These are phyloP conservation scores for Nannochloropsis limnetica DNA, from an alignment of 352 stramenopile genomes.

Conservation along the genomic window DNA sequence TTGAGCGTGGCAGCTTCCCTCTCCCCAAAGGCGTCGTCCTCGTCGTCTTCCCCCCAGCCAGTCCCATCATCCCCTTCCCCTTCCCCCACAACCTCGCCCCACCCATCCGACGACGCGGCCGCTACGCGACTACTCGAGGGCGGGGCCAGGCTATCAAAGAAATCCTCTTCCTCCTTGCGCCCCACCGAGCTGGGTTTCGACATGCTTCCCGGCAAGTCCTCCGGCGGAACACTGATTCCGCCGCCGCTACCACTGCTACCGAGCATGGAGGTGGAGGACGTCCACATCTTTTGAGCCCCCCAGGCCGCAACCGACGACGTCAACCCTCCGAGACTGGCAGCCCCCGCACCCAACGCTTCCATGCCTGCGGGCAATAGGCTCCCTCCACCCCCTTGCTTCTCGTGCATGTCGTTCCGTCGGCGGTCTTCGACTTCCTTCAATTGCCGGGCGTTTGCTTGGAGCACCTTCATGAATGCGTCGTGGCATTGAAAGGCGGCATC, in stretches of 20 bases:
- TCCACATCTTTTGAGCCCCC: conserved; percentile 29
- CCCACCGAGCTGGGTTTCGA: neutral
- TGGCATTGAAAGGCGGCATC: conserved; percentile 47
- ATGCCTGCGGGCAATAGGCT: neutral
- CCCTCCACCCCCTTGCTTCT: neutral
- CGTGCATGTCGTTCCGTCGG: neutral
- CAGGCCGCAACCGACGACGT: conserved; percentile 19
- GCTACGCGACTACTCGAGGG: neutral
- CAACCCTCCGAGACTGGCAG: neutral
- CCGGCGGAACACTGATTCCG: neutral
- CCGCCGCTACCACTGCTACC: neutral
- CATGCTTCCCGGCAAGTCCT: neutral
- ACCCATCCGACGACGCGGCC: neutral
- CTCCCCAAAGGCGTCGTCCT: neutral
- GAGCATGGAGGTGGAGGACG: neutral
- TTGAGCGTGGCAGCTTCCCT: neutral
- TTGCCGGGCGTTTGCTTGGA: conserved; percentile 35
- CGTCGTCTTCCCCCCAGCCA: neutral
- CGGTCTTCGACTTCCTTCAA: conserved; percentile 40
- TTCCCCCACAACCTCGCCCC: neutral
- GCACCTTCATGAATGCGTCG: conserved; percentile 41
- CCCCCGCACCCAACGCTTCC: neutral
- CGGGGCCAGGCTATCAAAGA: conserved; percentile 16
- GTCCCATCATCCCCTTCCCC: neutral
- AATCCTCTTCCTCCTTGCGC: conserved; percentile 18